phyloP scores from a whole-genome alignment of 306 rosid species.

The Begonia masoniana region DNA sequence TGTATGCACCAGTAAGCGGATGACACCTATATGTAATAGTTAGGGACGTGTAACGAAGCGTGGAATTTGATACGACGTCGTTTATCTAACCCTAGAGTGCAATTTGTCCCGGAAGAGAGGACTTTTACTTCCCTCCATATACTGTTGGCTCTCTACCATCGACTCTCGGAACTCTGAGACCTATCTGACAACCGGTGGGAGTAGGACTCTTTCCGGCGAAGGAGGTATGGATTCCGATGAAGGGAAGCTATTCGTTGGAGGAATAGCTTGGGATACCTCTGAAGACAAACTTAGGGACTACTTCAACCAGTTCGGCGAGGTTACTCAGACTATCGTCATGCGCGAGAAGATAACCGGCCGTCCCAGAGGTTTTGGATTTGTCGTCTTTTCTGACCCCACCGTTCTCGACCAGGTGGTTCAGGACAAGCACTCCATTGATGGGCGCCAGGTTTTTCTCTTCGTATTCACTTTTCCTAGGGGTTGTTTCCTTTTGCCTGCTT shows the following conservation, averaged over 20 bases:
- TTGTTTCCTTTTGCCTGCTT: not conserved
- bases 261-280: slow-evolving; percentile 55
- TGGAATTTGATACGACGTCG: not conserved
- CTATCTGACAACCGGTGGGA: no score
- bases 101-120: not conserved
- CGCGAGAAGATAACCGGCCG: slow-evolving; percentile 52
- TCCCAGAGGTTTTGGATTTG: slow-evolving; percentile 53
- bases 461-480: not conserved
- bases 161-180: not conserved
- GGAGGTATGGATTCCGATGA: slow-evolving; percentile 44
- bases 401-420: slow-evolving; percentile 34
- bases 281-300: slow-evolving; percentile 41
- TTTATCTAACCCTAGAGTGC: slow-evolving; percentile 19
- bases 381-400: slow-evolving; percentile 48
- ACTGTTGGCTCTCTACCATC: not conserved
- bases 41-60: no score
- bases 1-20: no score
- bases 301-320: slow-evolving; percentile 42
- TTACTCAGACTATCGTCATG: slow-evolving; percentile 40
- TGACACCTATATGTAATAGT: no score
- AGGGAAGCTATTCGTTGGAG: slow-evolving; percentile 49
- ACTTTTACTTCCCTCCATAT: not conserved
- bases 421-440: slow-evolving; percentile 51
- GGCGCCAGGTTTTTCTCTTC: slow-evolving; percentile 24
- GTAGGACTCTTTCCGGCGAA: not conserved